These are phyloP conservation scores for Tulasnella sp. DNA, from an alignment of 768 basidiomycete species.

Conservation along the genomic window DNA sequence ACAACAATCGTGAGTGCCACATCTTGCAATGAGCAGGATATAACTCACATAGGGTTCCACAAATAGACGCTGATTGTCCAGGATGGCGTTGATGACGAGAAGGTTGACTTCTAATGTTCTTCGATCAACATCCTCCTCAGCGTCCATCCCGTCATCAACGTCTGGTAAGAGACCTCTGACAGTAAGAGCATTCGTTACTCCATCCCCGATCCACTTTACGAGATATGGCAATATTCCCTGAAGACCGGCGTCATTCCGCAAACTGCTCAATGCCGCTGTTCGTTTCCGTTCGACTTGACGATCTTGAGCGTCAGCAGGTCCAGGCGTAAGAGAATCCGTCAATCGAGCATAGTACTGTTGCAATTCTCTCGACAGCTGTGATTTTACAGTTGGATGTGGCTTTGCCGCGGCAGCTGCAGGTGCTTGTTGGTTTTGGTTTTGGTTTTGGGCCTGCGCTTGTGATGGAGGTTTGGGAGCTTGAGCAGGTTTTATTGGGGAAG, in stretches of 20 bases:
- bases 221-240: conserved; percentile 87
- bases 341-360: conserved; percentile 91
- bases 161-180: conserved; percentile 22
- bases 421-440: neutral
- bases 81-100: conserved; percentile 69
- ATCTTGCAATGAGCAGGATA: neutral
- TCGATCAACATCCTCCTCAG: conserved; percentile 45
- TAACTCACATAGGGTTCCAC: conserved; percentile 86
- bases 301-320: conserved; percentile 28
- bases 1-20: neutral
- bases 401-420: conserved; percentile 17
- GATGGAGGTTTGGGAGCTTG: neutral
- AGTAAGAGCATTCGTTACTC: conserved; percentile 50
- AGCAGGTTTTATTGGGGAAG: conserved; percentile 32
- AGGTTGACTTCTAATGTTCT: conserved; percentile 65
- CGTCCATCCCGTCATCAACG: conserved; percentile 30
- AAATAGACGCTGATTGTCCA: conserved; percentile 80
- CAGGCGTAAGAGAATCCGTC: conserved; percentile 66
- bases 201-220: conserved; percentile 88
- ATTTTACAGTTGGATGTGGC: conserved; percentile 13
- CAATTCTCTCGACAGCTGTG: conserved; percentile 67
- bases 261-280: conserved; percentile 77
- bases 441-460: conserved; percentile 16
- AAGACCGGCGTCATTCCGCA: conserved; percentile 80
- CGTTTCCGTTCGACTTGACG: conserved; percentile 41